Conservation (phyloP, 306 rosid species). For the Aeschynomene evenia region DNA sequence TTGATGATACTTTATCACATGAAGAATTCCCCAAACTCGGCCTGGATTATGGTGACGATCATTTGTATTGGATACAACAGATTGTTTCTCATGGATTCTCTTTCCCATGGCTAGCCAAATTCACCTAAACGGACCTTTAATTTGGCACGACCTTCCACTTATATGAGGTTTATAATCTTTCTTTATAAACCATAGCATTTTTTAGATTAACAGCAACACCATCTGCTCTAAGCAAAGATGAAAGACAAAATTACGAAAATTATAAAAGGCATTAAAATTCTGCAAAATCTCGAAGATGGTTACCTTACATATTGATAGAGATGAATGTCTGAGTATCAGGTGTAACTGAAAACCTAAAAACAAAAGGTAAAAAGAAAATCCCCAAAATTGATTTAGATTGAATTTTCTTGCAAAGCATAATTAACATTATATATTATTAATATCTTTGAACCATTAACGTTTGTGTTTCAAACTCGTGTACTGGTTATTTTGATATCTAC, state of each 20-base stretch:
- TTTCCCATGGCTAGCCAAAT: slow-evolving; percentile 43
- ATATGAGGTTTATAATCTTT: neutral
- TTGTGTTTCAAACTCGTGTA: neutral
- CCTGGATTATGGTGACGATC: slow-evolving; percentile 35
- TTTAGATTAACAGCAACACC: neutral
- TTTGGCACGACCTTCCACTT: neutral
- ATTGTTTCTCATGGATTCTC: slow-evolving; percentile 27
- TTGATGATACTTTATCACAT: slow-evolving; percentile 56
- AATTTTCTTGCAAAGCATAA: neutral
- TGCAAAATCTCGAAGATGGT: neutral
- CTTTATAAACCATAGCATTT: neutral
- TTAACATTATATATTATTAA: neutral
- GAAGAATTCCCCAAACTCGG: slow-evolving; percentile 57
- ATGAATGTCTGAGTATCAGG: neutral
- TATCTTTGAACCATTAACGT: neutral
- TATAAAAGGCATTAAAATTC: neutral
- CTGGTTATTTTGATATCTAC: neutral
- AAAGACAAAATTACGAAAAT: neutral
- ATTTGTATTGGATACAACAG: slow-evolving; percentile 1
- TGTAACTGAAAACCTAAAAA: neutral
- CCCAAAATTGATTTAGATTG: neutral
- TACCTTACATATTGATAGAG: neutral
- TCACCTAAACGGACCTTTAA: neutral
- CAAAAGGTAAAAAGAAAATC: neutral
- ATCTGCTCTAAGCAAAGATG: neutral